Base-by-base conservation (phyloP, 2,329 filamentous ascomycete species). In the Salinomyces thailandicus region DNA sequence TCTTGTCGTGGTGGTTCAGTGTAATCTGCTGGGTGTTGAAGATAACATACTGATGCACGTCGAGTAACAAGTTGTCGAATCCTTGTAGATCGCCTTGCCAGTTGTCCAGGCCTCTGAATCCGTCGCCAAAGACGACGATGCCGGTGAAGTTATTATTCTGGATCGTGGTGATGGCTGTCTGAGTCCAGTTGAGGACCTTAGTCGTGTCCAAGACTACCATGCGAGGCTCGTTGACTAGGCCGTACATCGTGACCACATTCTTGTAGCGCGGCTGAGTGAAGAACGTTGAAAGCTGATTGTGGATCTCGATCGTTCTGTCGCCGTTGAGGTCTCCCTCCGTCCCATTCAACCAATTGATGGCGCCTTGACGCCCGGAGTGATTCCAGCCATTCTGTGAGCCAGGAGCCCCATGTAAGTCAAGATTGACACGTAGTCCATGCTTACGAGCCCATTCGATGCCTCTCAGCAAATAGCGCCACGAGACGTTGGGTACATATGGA, bases 341-440 rank as follows among this genome's bases (percentile, higher is more conserved):
- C n/a, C 91, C 91, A 51, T 91, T 91, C 26, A 96, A 65, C 91
- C 91, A 98, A 17, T 76, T 72, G 45, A 96, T 89, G 1, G 62
- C 43, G 1, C 91, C 89, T 57, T 82, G 79, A 7, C 78, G 76
- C 0, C 91, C 91, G 49, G 84, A 93, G 60, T 98, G 91, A 52
- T 95, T 95, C 89, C 89, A 96, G 2, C 91, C 91, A 53, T 98
- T 98, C 55, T 96, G 91, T 42, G 82, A 89, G 0, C 91, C 91
- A 0, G 89, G 89, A 0, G 91, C 68, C n/a, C 73, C 86, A 62
- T 98, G 91, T 4, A 95, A 65, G 58, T 98, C 91, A 3, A 98
- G 75, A 45, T 96, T 96, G 27, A 98, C 77, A 2, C 91, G 81
- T 4, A 98, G 67, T 0, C 91, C 91, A 58, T 95, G 82, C 54